Evolutionary conservation across 2,329 filamentous ascomycete genomes (phyloP).

Genomic region (Claviceps quebecensis): DNA sequence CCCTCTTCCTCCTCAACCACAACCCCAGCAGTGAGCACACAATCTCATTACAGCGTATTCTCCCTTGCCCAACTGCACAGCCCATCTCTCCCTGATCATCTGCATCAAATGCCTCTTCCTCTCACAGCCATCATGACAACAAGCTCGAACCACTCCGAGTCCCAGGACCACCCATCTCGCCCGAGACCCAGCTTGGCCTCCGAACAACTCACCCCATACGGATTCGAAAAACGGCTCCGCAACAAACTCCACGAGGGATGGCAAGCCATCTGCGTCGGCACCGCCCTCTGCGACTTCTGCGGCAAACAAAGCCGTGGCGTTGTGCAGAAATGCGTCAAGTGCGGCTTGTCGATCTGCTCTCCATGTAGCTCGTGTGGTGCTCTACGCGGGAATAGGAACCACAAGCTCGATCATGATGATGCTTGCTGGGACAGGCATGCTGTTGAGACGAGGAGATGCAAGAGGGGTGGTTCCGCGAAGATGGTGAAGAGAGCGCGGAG

Average conservation of each 20-base stretch:
- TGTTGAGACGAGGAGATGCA: neutral
- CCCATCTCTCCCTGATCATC: neutral
- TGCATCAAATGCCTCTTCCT: neutral
- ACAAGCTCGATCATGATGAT: conserved; percentile 9
- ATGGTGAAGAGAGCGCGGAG: neutral
- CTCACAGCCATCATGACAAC: neutral
- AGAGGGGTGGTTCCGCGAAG: neutral
- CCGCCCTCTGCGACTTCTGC: conserved; percentile 16
- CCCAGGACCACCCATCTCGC: neutral
- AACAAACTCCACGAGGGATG: conserved; percentile 9
- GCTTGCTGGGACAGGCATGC: conserved; percentile 8
- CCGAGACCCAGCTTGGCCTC: neutral
- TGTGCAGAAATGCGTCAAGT: conserved; percentile 12
- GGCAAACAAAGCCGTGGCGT: conserved; percentile 11
- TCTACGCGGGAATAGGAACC: conserved; percentile 8
- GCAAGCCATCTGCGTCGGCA: conserved; percentile 10
- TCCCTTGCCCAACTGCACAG: neutral
- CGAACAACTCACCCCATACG: neutral
- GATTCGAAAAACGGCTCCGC: conserved; percentile 3
- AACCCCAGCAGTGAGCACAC: neutral
- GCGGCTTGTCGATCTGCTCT: conserved; percentile 13
- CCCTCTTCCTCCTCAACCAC: neutral
- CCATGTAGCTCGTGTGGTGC: conserved; percentile 9
- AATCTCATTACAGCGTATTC: neutral
- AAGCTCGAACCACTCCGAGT: neutral